These are phyloP conservation scores for Dictyostelium intermedium DNA, from an alignment of 78 protist species.

Conservation along the genomic window DNA sequence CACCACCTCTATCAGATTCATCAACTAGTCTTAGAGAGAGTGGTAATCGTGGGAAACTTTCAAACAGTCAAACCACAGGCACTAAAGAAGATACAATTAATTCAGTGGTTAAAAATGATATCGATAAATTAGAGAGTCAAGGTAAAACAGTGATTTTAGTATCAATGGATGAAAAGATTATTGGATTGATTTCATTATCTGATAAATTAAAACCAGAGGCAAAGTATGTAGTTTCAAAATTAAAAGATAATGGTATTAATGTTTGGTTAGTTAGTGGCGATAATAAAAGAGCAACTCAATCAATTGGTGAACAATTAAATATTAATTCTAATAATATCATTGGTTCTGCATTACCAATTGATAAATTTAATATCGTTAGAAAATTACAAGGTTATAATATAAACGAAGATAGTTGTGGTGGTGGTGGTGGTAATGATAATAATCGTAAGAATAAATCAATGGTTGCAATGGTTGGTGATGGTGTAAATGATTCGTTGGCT, in stretches of 20 bases:
- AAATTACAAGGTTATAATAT: background rate
- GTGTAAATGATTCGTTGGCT: conserved; percentile 96
- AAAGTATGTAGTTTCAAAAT: background rate
- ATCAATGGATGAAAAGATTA: conserved; percentile 34
- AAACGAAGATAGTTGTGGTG: background rate
- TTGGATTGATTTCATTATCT: conserved; percentile 44
- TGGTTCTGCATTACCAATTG: conserved; percentile 11
- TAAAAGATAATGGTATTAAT: conserved; percentile 4
- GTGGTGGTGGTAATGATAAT: background rate
- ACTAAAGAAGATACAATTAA: background rate
- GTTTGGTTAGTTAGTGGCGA: conserved; percentile 90
- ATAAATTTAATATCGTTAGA: background rate
- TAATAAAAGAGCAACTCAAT: conserved; percentile 59
- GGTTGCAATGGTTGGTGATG: conserved; percentile 97
- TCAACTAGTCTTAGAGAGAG: background rate
- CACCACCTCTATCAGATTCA: background rate
- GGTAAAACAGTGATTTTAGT: conserved; percentile 81
- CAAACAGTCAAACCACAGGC: background rate
- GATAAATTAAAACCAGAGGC: conserved; percentile 78
- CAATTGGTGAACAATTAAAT: conserved; percentile 48
- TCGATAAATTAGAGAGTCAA: background rate
- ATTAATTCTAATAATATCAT: background rate
- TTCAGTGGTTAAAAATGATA: background rate
- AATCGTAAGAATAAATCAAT: background rate
- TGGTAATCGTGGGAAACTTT: background rate